These are phyloP conservation scores for Solidago caesia DNA, from an alignment of 129 eudicot species.

Conservation along the genomic window DNA sequence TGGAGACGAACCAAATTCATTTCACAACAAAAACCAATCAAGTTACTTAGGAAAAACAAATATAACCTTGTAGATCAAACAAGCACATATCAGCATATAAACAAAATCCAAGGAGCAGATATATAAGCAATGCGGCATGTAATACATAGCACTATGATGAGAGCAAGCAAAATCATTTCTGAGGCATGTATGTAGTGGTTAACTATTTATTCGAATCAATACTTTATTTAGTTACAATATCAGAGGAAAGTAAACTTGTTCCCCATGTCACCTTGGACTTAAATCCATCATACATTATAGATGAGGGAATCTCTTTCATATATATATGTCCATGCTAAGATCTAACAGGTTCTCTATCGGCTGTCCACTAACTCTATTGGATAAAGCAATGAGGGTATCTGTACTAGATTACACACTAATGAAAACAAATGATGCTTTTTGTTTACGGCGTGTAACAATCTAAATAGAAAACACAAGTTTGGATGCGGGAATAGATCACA, in stretches of 20 bases:
- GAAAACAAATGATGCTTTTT: neutral
- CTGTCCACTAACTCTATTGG: neutral
- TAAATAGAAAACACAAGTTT: neutral
- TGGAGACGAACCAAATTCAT: neutral
- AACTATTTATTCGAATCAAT: neutral
- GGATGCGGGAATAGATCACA: too few species aligned
- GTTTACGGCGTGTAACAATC: neutral
- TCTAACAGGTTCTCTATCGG: neutral
- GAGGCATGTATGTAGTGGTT: slow-evolving; percentile 4
- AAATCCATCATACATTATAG: neutral
- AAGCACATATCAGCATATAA: neutral
- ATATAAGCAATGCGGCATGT: neutral
- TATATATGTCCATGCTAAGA: neutral
- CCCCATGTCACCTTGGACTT: neutral
- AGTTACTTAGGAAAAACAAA: neutral
- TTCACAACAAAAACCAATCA: slow-evolving; percentile 14
- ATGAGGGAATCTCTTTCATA: neutral
- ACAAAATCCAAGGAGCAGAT: neutral
- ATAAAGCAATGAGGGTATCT: neutral
- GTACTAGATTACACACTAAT: neutral
- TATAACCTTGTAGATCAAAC: neutral
- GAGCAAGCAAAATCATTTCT: neutral
- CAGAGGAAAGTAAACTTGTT: neutral
- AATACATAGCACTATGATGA: neutral
- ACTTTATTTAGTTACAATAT: neutral